A percentile compares a stretch with the other conserved stretches of the same genome.
phyloP scores from a whole-genome alignment of 768 basidiomycete species.

The Boletales sp. region DNA sequence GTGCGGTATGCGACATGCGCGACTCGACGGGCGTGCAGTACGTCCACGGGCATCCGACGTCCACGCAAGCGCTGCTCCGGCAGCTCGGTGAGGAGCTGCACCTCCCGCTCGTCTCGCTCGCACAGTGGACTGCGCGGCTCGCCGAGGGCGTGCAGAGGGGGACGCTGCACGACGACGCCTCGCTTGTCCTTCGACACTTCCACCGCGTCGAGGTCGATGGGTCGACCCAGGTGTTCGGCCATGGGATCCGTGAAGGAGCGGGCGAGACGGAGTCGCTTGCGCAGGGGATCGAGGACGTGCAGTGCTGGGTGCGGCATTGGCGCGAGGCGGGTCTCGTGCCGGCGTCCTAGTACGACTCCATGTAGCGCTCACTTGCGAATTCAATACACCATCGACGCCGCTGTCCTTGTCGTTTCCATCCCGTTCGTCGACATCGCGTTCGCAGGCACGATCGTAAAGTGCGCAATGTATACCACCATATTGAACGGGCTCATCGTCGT shows the following conservation, averaged over 20 bases:
- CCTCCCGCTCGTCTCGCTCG: slow-evolving; percentile 9
- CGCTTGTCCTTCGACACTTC: slow-evolving; percentile 2
- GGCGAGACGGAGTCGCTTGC: too few species aligned
- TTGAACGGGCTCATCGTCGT: slow-evolving; percentile 20
- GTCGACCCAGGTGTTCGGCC: not conserved
- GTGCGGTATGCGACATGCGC: slow-evolving; percentile 15
- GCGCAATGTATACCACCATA: slow-evolving; percentile 44
- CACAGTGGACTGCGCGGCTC: slow-evolving; percentile 6
- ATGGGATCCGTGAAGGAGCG: not conserved
- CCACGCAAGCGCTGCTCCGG: too few species aligned
- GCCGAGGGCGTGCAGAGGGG: too few species aligned
- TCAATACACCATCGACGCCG: too few species aligned
- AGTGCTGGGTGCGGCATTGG: slow-evolving; percentile 10
- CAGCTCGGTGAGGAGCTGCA: slow-evolving; percentile 1
- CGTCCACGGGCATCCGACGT: too few species aligned
- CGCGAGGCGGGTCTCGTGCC: not conserved
- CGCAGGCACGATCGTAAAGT: slow-evolving; percentile 41
- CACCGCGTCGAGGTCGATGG: not conserved
- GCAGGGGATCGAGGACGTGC: slow-evolving; percentile 6
- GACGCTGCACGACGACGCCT: not conserved
- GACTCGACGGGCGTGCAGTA: not conserved
- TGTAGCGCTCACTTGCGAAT: too few species aligned
- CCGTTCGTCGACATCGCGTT: slow-evolving; percentile 1
- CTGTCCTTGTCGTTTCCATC: not conserved
- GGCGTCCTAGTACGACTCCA: too few species aligned